Evolutionary conservation across 495 filamentous ascomycete genomes (phyloP).

Genomic region (Penicillium coprophilum): DNA sequence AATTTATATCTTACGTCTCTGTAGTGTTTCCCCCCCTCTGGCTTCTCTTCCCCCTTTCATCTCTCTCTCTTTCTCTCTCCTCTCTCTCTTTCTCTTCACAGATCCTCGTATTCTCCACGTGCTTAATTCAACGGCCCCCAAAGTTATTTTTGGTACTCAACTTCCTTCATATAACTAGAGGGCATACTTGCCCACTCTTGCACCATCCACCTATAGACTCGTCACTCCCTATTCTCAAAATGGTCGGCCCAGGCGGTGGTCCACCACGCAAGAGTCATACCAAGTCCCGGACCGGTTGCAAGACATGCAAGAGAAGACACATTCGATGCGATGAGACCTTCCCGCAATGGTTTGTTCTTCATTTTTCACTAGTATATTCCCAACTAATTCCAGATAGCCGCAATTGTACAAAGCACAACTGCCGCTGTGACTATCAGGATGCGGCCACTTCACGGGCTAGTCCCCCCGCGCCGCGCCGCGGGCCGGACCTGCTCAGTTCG

Average conservation of each 20-base stretch:
- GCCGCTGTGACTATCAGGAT: slow-evolving; percentile 96
- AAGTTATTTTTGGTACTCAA: slow-evolving; percentile 21
- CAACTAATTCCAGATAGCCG: slow-evolving; percentile 54
- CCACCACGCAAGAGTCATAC: slow-evolving; percentile 78
- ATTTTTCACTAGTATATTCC: neutral
- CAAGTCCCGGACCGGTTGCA: slow-evolving; percentile 96
- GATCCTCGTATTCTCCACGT: slow-evolving; percentile 25
- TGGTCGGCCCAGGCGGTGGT: slow-evolving; percentile 54
- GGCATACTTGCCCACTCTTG: slow-evolving; percentile 1
- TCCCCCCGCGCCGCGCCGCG: slow-evolving; percentile 62
- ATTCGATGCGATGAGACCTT: slow-evolving; percentile 97
- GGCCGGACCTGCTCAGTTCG: slow-evolving; percentile 78
- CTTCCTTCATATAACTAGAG: neutral
- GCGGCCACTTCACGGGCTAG: slow-evolving; percentile 60
- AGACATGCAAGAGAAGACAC: slow-evolving; percentile 94
- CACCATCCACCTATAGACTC: slow-evolving; percentile 1
- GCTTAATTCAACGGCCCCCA: slow-evolving; percentile 15
- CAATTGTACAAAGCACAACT: slow-evolving; percentile 98
- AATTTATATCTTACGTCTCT: slow-evolving; percentile 5
- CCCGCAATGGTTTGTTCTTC: slow-evolving; percentile 80
- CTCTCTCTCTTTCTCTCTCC: neutral
- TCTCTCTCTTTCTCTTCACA: neutral
- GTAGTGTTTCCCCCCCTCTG: neutral
- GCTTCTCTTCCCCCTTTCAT: neutral
- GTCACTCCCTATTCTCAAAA: slow-evolving; percentile 22